phyloP scores from a whole-genome alignment of 208 protist genomes.

The Endotrypanum monterogeii region DNA sequence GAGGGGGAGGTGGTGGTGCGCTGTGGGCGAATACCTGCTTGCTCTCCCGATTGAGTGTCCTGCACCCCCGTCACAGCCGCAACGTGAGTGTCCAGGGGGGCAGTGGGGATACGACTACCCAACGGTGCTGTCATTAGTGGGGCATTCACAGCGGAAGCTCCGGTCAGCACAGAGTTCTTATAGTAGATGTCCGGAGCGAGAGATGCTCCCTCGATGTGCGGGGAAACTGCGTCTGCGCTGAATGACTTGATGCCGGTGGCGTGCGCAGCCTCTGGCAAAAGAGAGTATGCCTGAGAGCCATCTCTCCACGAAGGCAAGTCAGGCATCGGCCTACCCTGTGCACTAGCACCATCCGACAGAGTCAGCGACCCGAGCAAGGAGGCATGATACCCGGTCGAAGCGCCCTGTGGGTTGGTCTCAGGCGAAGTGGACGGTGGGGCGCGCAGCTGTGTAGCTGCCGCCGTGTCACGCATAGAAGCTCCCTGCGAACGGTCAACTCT shows the following conservation, averaged over 20 bases:
- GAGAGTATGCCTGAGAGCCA: neutral
- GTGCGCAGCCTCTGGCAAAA: neutral
- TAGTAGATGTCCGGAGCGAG: neutral
- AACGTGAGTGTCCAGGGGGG: neutral
- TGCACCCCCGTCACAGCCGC: neutral
- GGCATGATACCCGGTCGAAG: neutral
- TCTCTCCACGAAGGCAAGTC: neutral
- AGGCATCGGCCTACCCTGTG: neutral
- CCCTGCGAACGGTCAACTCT: neutral
- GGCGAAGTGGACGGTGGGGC: neutral
- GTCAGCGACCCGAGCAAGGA: neutral
- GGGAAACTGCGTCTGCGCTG: neutral
- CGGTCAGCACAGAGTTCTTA: neutral
- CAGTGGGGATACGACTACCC: neutral
- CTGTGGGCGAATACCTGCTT: neutral
- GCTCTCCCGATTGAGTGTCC: neutral
- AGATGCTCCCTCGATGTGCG: neutral
- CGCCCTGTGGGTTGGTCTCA: slow-evolving; percentile 1
- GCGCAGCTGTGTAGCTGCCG: neutral
- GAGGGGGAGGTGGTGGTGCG: neutral
- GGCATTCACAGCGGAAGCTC: neutral
- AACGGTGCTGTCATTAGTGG: neutral
- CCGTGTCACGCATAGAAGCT: neutral
- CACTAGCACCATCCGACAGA: neutral
- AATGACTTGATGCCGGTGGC: neutral